Percentiles rank a stretch among this genome's conserved stretches.
phyloP scores from a whole-genome alignment of 768 basidiomycete species.

The Boletus coccyginus region DNA sequence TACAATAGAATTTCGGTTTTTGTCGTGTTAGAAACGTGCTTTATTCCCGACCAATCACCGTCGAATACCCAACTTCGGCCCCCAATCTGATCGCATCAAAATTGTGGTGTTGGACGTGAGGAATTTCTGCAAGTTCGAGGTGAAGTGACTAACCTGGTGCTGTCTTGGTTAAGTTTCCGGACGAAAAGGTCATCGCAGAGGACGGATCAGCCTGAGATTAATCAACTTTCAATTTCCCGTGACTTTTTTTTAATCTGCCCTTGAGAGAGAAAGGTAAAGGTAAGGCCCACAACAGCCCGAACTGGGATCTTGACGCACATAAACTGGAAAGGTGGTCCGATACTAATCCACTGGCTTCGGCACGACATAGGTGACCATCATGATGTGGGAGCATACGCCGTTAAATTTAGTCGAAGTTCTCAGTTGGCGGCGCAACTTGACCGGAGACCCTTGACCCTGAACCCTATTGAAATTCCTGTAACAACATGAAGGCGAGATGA shows the following conservation, averaged over 20 bases:
- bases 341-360: neutral
- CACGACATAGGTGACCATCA: neutral
- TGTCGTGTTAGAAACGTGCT: neutral
- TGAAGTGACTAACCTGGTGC: neutral
- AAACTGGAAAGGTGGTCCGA: neutral
- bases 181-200: neutral
- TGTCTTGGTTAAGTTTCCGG: neutral
- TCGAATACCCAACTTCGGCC: neutral
- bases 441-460: no score
- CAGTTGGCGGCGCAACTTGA: neutral
- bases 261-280: no score
- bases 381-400: neutral
- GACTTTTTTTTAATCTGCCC: no score
- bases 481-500: no score
- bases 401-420: neutral
- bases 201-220: no score
- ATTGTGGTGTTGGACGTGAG: no score
- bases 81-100: neutral
- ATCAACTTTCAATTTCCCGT: no score
- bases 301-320: no score
- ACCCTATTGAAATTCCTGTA: no score
- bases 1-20: slow-evolving; percentile 16
- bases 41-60: slow-evolving; percentile 11
- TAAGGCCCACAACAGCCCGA: no score
- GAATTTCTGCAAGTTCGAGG: neutral